phyloP scores from a whole-genome alignment of 768 basidiomycete genomes.

The Chalciporus piperatus region DNA sequence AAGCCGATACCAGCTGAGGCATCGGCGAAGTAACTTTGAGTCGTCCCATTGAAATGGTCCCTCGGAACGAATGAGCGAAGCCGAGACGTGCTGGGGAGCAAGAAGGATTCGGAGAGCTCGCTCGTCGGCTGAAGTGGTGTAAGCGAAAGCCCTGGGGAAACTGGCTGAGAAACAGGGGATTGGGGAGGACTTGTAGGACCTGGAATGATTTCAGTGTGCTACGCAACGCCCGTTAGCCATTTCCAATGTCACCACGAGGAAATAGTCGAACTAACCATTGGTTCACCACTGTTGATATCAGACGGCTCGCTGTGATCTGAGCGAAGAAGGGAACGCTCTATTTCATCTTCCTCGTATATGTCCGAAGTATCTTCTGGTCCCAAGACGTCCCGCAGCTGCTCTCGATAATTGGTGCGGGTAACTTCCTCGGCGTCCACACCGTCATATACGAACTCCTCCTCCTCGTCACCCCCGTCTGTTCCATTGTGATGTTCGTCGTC shows the following conservation, averaged over 20 bases:
- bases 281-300: conserved; percentile 17
- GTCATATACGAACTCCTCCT: conserved; percentile 68
- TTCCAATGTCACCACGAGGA: conserved; percentile 16
- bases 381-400: conserved; percentile 70
- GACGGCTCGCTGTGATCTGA: conserved; percentile 36
- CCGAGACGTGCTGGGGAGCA: conserved; percentile 77
- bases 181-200: conserved; percentile 41
- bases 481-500: conserved; percentile 43
- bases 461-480: conserved; percentile 48
- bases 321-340: conserved; percentile 44
- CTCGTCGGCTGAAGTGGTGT: neutral
- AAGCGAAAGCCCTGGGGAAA: conserved; percentile 31
- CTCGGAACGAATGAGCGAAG: conserved; percentile 67
- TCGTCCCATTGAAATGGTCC: conserved; percentile 39
- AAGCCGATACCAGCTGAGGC: conserved; percentile 42
- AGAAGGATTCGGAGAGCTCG: conserved; percentile 47
- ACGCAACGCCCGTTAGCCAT: conserved; percentile 26
- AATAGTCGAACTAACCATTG: conserved; percentile 30
- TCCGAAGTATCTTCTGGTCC: conserved; percentile 59
- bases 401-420: conserved; percentile 53
- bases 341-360: conserved; percentile 44
- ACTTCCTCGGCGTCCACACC: conserved; percentile 58
- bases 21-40: conserved; percentile 42
- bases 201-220: conserved; percentile 37
- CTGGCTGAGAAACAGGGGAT: conserved; percentile 32